phyloP scores from a whole-genome alignment of 2,329 filamentous ascomycete genomes.

The Xylariales sp. region DNA sequence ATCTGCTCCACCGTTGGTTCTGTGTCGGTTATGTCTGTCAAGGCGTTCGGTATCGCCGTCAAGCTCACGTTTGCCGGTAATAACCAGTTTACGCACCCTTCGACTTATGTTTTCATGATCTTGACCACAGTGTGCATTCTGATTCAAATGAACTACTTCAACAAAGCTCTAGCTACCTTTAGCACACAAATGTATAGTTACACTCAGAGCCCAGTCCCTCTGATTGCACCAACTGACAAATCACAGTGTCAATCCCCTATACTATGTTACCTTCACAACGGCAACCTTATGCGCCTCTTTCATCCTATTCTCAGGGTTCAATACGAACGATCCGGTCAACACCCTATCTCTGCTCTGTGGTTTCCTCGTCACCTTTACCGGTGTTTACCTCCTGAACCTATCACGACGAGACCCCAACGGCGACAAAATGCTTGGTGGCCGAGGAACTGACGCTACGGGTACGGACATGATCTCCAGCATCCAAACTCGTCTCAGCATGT shows the following conservation, averaged over 20 bases:
- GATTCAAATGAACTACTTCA: slow-evolving; percentile 99
- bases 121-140: slow-evolving; percentile 89
- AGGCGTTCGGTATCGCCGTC: slow-evolving; percentile 95
- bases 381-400: slow-evolving; percentile 94
- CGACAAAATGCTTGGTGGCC: slow-evolving; percentile 58
- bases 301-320: slow-evolving; percentile 93
- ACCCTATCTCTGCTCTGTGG: slow-evolving; percentile 89
- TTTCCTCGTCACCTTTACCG: slow-evolving; percentile 91
- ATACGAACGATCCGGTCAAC: slow-evolving; percentile 87
- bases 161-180: slow-evolving; percentile 95
- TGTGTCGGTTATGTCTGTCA: slow-evolving; percentile 98
- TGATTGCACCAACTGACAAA: slow-evolving; percentile 18
- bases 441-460: slow-evolving; percentile 72
- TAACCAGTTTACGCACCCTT: slow-evolving; percentile 93
- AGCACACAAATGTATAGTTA: slow-evolving; percentile 88
- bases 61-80: slow-evolving; percentile 91
- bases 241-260: slow-evolving; percentile 82
- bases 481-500: slow-evolving; percentile 91
- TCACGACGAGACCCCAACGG: slow-evolving; percentile 88
- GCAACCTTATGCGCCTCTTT: slow-evolving; percentile 92
- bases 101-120: slow-evolving; percentile 96
- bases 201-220: background rate
- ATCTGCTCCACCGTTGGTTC: slow-evolving; percentile 97
- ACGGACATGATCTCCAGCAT: slow-evolving; percentile 88
- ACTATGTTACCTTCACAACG: slow-evolving; percentile 97